phyloP scores from a whole-genome alignment of 2,329 filamentous ascomycete genomes.

The Scortechinia acanthostroma region DNA sequence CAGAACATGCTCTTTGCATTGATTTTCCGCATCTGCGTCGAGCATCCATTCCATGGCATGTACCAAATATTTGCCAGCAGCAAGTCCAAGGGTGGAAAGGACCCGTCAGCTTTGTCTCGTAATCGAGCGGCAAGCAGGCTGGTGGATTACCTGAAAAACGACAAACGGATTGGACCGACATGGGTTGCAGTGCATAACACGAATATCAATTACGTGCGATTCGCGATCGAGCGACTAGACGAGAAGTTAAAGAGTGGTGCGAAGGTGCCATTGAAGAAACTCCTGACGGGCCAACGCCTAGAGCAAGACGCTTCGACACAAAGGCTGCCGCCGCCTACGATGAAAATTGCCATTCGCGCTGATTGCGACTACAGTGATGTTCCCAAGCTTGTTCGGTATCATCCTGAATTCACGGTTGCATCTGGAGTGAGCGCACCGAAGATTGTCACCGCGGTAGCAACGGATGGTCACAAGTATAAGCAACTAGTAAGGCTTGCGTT shows the following conservation, averaged over 20 bases:
- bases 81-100: constrained; percentile 59
- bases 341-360: constrained; percentile 70
- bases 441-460: constrained; percentile 75
- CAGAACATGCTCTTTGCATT: constrained; percentile 69
- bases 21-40: constrained; percentile 76
- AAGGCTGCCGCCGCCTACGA: constrained; percentile 78
- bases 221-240: constrained; percentile 56
- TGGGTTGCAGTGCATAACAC: constrained; percentile 71
- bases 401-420: constrained; percentile 74
- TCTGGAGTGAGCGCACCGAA: constrained; percentile 89
- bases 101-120: constrained; percentile 69
- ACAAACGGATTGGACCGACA: constrained; percentile 38
- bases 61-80: constrained; percentile 88
- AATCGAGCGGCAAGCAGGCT: constrained; percentile 68
- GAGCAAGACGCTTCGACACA: constrained; percentile 55
- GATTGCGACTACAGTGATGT: constrained; percentile 71
- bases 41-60: constrained; percentile 95
- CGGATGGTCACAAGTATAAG: constrained; percentile 73
- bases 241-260: constrained; percentile 61
- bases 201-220: constrained; percentile 56
- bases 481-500: constrained; percentile 93
- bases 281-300: constrained; percentile 58
- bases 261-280: constrained; percentile 47
- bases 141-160: constrained; percentile 55
- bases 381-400: constrained; percentile 68